Percentiles rank a stretch among this genome's conserved stretches.
Conservation (phyloP, 768 basidiomycete genomes). For the Agrocybe praecox region DNA sequence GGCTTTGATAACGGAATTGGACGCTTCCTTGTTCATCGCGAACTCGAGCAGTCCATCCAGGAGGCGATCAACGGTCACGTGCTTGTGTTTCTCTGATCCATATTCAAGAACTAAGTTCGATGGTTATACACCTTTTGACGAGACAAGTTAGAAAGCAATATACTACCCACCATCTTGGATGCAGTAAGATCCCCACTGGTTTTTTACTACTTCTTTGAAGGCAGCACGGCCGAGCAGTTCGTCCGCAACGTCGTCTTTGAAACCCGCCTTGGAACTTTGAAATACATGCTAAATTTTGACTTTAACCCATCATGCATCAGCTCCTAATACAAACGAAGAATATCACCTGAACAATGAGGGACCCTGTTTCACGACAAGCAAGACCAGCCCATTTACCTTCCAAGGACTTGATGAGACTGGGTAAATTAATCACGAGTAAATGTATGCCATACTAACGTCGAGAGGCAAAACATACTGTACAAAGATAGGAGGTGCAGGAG, state of each 20-base stretch:
- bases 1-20: slow-evolving; percentile 85
- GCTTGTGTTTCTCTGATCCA: slow-evolving; percentile 73
- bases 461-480: slow-evolving; percentile 58
- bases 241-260: slow-evolving; percentile 83
- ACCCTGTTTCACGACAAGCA: slow-evolving; percentile 90
- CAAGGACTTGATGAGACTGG: slow-evolving; percentile 84
- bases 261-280: slow-evolving; percentile 80
- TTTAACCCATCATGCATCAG: slow-evolving; percentile 4
- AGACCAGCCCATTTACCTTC: slow-evolving; percentile 91
- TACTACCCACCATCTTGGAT: slow-evolving; percentile 73
- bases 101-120: slow-evolving; percentile 93
- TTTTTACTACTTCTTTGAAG: slow-evolving; percentile 81
- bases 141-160: neutral
- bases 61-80: slow-evolving; percentile 78
- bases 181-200: slow-evolving; percentile 89
- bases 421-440: neutral
- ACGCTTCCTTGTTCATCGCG: slow-evolving; percentile 81
- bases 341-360: slow-evolving; percentile 80
- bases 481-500: slow-evolving; percentile 88
- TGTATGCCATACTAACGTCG: too few species aligned
- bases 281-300: slow-evolving; percentile 64
- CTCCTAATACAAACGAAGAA: neutral
- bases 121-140: too few species aligned
- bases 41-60: slow-evolving; percentile 75
- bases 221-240: slow-evolving; percentile 74